A percentile compares a stretch with the other conserved stretches of the same genome.
Conservation (phyloP, 2,329 filamentous ascomycete genomes). For the Aspergillus sp. region DNA sequence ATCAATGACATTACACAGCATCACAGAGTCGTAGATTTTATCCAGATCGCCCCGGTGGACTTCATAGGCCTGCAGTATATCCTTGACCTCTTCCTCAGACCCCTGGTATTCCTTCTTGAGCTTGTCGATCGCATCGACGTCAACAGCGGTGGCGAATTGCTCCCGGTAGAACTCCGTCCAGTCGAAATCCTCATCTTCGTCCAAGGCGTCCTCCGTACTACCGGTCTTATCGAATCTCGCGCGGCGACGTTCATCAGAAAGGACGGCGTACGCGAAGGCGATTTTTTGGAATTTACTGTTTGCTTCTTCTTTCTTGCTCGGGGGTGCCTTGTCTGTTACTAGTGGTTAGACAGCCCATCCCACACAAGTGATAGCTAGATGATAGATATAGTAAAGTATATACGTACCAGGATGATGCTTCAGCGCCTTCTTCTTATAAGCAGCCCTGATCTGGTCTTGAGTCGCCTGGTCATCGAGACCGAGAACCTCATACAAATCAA, state of each 20-base stretch:
- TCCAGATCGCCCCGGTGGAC: slow-evolving; percentile 73
- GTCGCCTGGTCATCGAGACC: slow-evolving; percentile 70
- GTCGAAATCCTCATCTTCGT: slow-evolving; percentile 73
- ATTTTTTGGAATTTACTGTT: slow-evolving; percentile 84
- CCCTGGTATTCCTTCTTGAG: slow-evolving; percentile 79
- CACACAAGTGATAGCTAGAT: too few relatives aligned
- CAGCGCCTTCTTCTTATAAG: slow-evolving; percentile 88
- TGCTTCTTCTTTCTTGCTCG: slow-evolving; percentile 68
- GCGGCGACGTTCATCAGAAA: slow-evolving; percentile 78
- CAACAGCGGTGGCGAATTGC: slow-evolving; percentile 78
- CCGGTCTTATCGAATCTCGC: slow-evolving; percentile 88
- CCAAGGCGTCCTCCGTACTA: slow-evolving; percentile 79
- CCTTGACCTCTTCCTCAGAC: slow-evolving; percentile 79
- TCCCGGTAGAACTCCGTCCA: slow-evolving; percentile 88
- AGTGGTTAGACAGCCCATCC: slow-evolving; percentile 17
- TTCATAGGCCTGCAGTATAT: slow-evolving; percentile 75
- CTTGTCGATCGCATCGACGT: slow-evolving; percentile 69
- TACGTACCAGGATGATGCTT: slow-evolving; percentile 77
- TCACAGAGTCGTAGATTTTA: slow-evolving; percentile 75
- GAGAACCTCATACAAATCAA: slow-evolving; percentile 74
- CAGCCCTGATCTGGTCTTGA: slow-evolving; percentile 77
- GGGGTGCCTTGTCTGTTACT: slow-evolving; percentile 70
- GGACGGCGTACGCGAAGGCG: slow-evolving; percentile 89
- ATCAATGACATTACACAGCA: slow-evolving; percentile 79
- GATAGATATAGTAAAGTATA: not conserved